Percentiles rank a stretch among this genome's conserved stretches.
phyloP scores from a whole-genome alignment of 225 moss, liverwort and hornwort genomes.

The Bryoerythrophyllum caledonicum region DNA sequence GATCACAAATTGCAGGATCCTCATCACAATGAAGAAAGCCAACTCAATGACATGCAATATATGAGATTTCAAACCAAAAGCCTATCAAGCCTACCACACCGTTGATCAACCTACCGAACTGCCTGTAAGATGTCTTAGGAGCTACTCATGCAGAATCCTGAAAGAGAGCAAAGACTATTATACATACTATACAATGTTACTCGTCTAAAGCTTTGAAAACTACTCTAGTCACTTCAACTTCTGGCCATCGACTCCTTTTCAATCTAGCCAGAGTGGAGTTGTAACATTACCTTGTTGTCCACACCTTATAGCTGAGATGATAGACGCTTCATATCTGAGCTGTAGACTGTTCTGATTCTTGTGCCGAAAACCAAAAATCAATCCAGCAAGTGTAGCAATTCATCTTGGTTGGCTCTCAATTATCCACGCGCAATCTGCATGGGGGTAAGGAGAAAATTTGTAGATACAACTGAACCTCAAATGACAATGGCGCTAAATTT shows the following conservation, averaged over 20 bases:
- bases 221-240: neutral
- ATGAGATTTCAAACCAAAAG: neutral
- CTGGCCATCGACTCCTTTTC: neutral
- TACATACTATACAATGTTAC: constrained; percentile 1
- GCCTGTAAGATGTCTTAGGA: neutral
- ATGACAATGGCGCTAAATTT: neutral
- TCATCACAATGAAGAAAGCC: neutral
- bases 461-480: neutral
- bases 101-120: neutral
- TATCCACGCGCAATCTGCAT: neutral
- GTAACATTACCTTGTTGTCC: neutral
- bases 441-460: neutral
- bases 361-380: neutral
- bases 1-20: neutral
- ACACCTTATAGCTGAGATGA: neutral
- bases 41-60: neutral
- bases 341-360: neutral
- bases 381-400: neutral
- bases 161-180: neutral
- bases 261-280: neutral
- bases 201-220: neutral
- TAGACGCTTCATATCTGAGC: constrained; percentile 9
- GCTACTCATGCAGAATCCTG: constrained; percentile 7
- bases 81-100: neutral
- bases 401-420: neutral